Percentiles rank a stretch among this genome's conserved stretches.
Evolutionary conservation across 2,329 filamentous ascomycete species (phyloP).

Genomic region (Trichoderma koningiopsis): DNA sequence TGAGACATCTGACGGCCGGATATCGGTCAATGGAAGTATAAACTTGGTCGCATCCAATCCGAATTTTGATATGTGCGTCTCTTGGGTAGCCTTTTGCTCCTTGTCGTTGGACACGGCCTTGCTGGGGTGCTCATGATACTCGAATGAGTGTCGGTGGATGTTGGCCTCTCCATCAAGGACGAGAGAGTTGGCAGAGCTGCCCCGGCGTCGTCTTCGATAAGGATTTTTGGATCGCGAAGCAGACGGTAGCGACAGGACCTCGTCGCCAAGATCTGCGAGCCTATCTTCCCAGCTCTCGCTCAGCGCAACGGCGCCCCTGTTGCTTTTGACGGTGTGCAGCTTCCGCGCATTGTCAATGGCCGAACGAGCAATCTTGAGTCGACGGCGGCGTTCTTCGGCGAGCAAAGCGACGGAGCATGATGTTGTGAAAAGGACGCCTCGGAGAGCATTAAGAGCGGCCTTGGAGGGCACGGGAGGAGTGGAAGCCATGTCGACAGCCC

Average conservation of each 20-base stretch:
- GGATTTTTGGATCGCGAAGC: slow-evolving; percentile 31
- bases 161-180: neutral
- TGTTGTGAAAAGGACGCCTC: slow-evolving; percentile 58
- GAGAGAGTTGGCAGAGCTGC: slow-evolving; percentile 3
- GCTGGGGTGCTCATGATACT: neutral
- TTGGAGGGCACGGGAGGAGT: slow-evolving; percentile 56
- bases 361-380: slow-evolving; percentile 53
- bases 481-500: slow-evolving; percentile 46
- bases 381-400: slow-evolving; percentile 59
- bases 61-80: neutral
- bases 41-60: neutral
- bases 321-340: slow-evolving; percentile 45
- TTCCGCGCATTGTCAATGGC: slow-evolving; percentile 57
- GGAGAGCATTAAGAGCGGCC: slow-evolving; percentile 57
- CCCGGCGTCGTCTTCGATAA: slow-evolving; percentile 36
- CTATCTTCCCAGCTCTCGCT: slow-evolving; percentile 33
- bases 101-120: neutral
- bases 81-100: neutral
- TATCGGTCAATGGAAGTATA: neutral
- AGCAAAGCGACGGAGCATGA: slow-evolving; percentile 59
- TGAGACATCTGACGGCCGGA: neutral
- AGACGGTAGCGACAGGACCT: slow-evolving; percentile 31
- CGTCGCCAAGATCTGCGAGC: slow-evolving; percentile 31
- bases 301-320: slow-evolving; percentile 36
- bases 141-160: neutral